A percentile compares a stretch with the other conserved stretches of the same genome.
These are phyloP conservation scores for Trichoderma gamsii DNA, from an alignment of 495 filamentous ascomycete genomes.

Conservation along the genomic window DNA sequence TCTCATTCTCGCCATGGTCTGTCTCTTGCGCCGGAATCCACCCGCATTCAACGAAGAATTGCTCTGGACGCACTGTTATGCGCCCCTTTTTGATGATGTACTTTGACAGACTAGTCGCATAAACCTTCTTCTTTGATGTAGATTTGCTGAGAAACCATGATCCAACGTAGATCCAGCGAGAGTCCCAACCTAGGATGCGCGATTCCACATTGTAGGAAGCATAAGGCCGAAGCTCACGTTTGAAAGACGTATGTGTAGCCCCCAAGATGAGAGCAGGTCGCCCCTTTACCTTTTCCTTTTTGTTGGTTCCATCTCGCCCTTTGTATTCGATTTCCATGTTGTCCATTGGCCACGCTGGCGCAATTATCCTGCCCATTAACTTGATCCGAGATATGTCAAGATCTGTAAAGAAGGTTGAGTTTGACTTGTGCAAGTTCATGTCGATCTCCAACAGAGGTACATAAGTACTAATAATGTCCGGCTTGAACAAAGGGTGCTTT, in stretches of 20 bases:
- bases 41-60: not conserved
- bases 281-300: not conserved
- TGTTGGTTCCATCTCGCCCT: not conserved
- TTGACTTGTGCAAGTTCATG: not conserved
- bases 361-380: not conserved
- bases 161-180: not conserved
- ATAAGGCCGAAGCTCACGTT: not conserved
- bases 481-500: not conserved
- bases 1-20: not conserved
- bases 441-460: not conserved
- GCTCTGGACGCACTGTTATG: not conserved
- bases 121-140: not conserved
- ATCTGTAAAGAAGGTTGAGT: not conserved
- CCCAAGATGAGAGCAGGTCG: slow-evolving; percentile 1
- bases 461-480: not conserved
- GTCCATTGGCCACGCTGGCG: not conserved
- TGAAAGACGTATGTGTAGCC: not conserved
- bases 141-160: not conserved
- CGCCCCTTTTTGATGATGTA: slow-evolving; percentile 1
- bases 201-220: not conserved
- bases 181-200: not conserved
- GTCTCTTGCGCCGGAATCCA: not conserved
- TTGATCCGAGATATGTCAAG: not conserved
- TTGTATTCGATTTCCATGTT: not conserved
- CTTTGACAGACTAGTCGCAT: not conserved